These are phyloP conservation scores for Leccinum fuscescens DNA, from an alignment of 1,284 basidiomycete genomes.

Conservation along the genomic window DNA sequence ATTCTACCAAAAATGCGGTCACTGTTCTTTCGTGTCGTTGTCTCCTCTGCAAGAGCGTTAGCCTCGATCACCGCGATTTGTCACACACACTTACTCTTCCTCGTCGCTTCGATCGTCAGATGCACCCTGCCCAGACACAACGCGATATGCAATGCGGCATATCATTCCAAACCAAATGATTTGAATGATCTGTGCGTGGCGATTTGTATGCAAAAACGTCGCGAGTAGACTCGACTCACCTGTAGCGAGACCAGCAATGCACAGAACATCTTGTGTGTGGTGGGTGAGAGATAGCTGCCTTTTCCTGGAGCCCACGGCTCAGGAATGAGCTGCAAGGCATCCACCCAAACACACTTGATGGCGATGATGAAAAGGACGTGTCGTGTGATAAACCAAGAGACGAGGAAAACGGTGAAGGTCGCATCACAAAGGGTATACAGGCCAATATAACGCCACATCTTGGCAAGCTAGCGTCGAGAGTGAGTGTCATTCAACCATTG, in stretches of 20 bases:
- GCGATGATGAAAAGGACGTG: conserved; percentile 76
- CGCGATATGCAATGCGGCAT: conserved; percentile 76
- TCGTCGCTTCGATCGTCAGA: conserved; percentile 87
- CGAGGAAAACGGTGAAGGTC: conserved; percentile 78
- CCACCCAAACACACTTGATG: conserved; percentile 59
- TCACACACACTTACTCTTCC: conserved; percentile 51
- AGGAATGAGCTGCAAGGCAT: conserved; percentile 48
- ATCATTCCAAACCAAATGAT: conserved; percentile 87
- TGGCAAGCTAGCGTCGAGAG: conserved; percentile 63
- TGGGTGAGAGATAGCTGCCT: conserved; percentile 56
- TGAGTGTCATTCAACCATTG: conserved; percentile 4
- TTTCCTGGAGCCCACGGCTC: conserved; percentile 58
- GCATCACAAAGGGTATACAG: conserved; percentile 69
- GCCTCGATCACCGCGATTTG: not conserved
- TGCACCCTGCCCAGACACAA: conserved; percentile 75
- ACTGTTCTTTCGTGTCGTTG: conserved; percentile 27
- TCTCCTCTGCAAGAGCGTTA: conserved; percentile 13
- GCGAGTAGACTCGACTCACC: conserved; percentile 37
- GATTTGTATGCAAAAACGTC: conserved; percentile 13
- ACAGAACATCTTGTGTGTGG: conserved; percentile 51
- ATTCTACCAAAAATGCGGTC: conserved; percentile 28
- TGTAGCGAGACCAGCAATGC: conserved; percentile 61
- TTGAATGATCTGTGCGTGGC: conserved; percentile 57
- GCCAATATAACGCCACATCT: conserved; percentile 88
- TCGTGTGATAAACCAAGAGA: conserved; percentile 88